Percentiles rank a stretch among this genome's conserved stretches.
Conservation (phyloP, 495 filamentous ascomycete genomes). For the Cairneyella variabilis region DNA sequence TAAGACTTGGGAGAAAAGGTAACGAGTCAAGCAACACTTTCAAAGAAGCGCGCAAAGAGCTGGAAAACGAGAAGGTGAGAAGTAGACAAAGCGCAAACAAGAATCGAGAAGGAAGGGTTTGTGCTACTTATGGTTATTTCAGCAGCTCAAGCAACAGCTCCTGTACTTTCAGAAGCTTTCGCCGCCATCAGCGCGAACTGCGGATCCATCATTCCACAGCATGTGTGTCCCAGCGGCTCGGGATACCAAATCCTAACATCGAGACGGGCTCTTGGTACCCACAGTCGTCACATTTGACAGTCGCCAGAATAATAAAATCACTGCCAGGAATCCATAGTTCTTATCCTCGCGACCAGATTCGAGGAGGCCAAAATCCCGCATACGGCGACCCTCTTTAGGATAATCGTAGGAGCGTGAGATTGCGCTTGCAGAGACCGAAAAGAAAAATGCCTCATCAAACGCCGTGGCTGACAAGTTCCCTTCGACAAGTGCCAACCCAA, state of each 20-base stretch:
- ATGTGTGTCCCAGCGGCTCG: no score
- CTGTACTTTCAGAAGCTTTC: not conserved
- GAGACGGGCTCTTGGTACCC: no score
- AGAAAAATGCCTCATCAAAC: no score
- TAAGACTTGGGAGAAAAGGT: not conserved
- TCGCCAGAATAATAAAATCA: not conserved
- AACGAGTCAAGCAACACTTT: not conserved
- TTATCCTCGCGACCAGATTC: conserved; percentile 24
- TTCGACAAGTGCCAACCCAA: no score
- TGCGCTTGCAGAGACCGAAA: no score
- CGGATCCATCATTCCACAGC: not conserved
- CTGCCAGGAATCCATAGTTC: not conserved
- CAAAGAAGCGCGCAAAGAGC: not conserved
- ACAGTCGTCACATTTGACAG: not conserved
- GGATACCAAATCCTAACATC: no score
- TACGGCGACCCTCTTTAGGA: conserved; percentile 10
- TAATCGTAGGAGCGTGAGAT: conserved; percentile 19
- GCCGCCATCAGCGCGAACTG: not conserved
- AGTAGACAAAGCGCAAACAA: not conserved
- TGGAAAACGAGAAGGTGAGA: not conserved
- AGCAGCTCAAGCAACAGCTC: not conserved
- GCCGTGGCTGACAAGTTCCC: no score
- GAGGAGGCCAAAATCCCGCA: conserved; percentile 27
- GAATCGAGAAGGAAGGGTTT: not conserved
- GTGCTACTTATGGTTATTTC: not conserved